phyloP scores from a whole-genome alignment of 257 asterid species.

The Gynochthodes officinalis region DNA sequence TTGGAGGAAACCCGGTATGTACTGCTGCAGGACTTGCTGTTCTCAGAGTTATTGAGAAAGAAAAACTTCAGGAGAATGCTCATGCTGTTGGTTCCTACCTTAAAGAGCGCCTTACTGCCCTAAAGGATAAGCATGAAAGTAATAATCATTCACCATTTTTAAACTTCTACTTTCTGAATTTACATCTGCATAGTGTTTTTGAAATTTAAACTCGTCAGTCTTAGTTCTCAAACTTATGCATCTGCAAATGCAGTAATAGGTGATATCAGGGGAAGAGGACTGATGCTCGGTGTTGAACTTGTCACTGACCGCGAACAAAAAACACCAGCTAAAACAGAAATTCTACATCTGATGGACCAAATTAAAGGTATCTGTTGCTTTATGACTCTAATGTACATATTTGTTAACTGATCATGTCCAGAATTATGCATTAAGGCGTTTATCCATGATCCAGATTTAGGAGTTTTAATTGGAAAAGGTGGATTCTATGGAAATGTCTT shows the following conservation, averaged over 20 bases:
- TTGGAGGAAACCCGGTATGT: constrained; percentile 81
- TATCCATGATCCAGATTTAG: constrained; percentile 37
- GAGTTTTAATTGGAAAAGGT: constrained; percentile 70
- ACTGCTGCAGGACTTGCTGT: constrained; percentile 73
- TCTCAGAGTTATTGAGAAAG: constrained; percentile 56
- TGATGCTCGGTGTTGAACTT: constrained; percentile 77
- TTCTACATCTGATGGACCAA: constrained; percentile 48
- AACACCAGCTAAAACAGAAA: constrained; percentile 59
- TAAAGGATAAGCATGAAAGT: constrained; percentile 68
- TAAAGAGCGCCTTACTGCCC: constrained; percentile 52
- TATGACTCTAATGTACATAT: not conserved
- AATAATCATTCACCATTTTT: not conserved
- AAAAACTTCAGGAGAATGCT: constrained; percentile 73
- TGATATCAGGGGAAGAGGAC: constrained; percentile 75
- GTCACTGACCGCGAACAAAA: constrained; percentile 51
- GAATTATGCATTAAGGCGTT: not conserved
- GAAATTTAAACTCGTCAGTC: not conserved
- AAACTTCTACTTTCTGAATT: not conserved
- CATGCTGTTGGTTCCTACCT: constrained; percentile 62
- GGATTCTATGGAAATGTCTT: constrained; percentile 70
- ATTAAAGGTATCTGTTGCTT: constrained; percentile 48
- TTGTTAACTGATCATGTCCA: not conserved
- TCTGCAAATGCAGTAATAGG: constrained; percentile 48
- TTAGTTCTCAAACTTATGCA: not conserved
- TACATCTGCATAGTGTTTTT: not conserved